These are phyloP conservation scores for Trichoderma sp. DNA, from an alignment of 2,329 filamentous ascomycete species.

Conservation along the genomic window DNA sequence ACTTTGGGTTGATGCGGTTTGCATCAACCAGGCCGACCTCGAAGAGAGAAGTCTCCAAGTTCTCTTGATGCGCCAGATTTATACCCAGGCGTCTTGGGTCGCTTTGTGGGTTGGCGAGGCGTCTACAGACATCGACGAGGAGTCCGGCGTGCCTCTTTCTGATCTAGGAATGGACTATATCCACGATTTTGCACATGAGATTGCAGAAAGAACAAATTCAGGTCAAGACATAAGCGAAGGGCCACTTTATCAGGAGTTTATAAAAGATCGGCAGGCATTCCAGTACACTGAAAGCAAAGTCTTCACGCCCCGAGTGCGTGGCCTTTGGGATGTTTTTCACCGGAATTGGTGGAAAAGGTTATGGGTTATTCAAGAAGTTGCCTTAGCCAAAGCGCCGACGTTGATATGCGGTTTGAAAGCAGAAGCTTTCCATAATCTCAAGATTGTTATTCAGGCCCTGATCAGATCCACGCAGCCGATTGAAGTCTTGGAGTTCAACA, in stretches of 20 bases:
- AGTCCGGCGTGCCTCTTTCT: neutral
- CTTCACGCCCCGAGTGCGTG: constrained; percentile 12
- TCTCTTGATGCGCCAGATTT: constrained; percentile 4
- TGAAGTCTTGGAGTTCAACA: constrained; percentile 6
- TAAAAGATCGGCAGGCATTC: constrained; percentile 2
- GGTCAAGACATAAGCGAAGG: neutral
- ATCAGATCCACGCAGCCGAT: neutral
- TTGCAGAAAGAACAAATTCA: constrained; percentile 6
- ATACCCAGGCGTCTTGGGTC: constrained; percentile 2
- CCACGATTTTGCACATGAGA: constrained; percentile 6
- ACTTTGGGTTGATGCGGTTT: constrained; percentile 3
- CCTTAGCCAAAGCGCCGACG: constrained; percentile 1
- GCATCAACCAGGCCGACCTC: neutral
- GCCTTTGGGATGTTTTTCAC: constrained; percentile 19
- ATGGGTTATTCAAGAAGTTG: constrained; percentile 20
- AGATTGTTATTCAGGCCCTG: constrained; percentile 14
- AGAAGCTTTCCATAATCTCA: constrained; percentile 18
- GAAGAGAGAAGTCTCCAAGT: neutral
- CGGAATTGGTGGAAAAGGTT: constrained; percentile 13
- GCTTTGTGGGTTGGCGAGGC: constrained; percentile 6
- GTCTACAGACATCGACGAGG: neutral
- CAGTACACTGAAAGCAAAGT: constrained; percentile 1
- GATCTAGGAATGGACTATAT: constrained; percentile 7
- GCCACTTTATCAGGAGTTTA: constrained; percentile 2
- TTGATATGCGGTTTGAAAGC: neutral